Conservation (phyloP, 345 rosid species). For the Punica granatum region DNA sequence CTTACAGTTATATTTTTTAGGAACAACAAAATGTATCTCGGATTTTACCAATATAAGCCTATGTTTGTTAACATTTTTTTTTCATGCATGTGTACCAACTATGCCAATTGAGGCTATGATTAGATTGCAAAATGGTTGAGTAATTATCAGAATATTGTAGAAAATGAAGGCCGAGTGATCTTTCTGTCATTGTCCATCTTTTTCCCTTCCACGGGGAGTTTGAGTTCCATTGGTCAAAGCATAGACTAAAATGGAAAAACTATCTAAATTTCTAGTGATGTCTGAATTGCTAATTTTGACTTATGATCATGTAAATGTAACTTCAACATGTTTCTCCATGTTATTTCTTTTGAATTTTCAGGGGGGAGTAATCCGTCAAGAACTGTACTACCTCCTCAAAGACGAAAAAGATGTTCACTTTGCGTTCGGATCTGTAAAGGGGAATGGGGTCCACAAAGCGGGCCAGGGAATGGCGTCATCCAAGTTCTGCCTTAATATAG, state of each 20-base stretch:
- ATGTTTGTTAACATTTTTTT: not conserved
- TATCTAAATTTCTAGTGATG: too few relatives aligned
- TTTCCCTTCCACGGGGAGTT: not conserved
- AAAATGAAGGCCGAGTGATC: not conserved
- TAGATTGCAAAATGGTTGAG: not conserved
- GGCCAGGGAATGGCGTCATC: conserved; percentile 84
- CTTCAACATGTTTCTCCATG: not conserved
- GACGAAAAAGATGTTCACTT: conserved; percentile 88
- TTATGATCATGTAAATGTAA: not conserved
- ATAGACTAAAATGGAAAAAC: too few relatives aligned
- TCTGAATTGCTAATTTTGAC: not conserved
- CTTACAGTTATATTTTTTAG: not conserved
- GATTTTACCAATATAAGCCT: not conserved
- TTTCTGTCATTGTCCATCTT: not conserved
- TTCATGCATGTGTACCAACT: not conserved
- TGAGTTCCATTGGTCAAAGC: not conserved
- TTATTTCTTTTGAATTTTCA: conserved; percentile 14
- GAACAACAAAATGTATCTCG: conserved; percentile 1
- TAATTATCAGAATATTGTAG: not conserved
- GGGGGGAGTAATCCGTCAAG: conserved; percentile 84
- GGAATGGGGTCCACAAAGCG: conserved; percentile 56
- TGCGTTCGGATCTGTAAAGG: conserved; percentile 57
- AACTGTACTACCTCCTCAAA: conserved; percentile 76
- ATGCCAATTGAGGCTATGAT: not conserved
- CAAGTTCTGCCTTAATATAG: conserved; percentile 83